A percentile compares a stretch with the other conserved stretches of the same genome.
Evolutionary conservation across 2,329 filamentous ascomycete genomes (phyloP).

Genomic region (Ceratocystis eucalypticola): DNA sequence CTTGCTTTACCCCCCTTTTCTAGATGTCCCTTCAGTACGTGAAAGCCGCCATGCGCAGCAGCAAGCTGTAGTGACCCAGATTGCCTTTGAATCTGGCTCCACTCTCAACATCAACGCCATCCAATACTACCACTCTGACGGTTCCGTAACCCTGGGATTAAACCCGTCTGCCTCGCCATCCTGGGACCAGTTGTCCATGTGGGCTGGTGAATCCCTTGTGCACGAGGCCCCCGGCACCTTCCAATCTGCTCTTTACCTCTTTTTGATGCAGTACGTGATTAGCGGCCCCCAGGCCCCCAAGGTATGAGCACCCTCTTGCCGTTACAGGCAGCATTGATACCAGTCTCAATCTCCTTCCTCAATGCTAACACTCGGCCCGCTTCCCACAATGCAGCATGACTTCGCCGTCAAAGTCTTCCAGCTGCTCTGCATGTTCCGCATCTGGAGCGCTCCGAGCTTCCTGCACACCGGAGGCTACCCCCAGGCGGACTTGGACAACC

Average conservation of each 20-base stretch:
- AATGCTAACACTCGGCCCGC: not conserved
- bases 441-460: constrained; percentile 34
- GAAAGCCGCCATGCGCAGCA: not conserved
- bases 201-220: constrained; percentile 30
- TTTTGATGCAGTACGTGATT: constrained; percentile 27
- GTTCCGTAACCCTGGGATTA: not conserved
- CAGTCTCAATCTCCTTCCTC: not conserved
- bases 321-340: constrained; percentile 16
- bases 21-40: not conserved
- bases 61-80: not conserved
- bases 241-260: constrained; percentile 26
- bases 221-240: constrained; percentile 27
- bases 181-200: constrained; percentile 27
- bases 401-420: constrained; percentile 33
- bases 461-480: constrained; percentile 27
- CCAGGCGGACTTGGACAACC: constrained; percentile 26
- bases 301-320: constrained; percentile 22
- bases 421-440: constrained; percentile 38
- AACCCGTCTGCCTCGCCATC: constrained; percentile 22
- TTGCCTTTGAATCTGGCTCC: constrained; percentile 1
- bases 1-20: not conserved
- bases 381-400: constrained; percentile 26
- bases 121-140: constrained; percentile 12
- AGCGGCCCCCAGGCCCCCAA: constrained; percentile 28
- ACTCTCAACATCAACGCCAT: constrained; percentile 13